Evolutionary conservation across 2,329 filamentous ascomycete genomes (phyloP).

Genomic region (Microthyrium microscopicum): DNA sequence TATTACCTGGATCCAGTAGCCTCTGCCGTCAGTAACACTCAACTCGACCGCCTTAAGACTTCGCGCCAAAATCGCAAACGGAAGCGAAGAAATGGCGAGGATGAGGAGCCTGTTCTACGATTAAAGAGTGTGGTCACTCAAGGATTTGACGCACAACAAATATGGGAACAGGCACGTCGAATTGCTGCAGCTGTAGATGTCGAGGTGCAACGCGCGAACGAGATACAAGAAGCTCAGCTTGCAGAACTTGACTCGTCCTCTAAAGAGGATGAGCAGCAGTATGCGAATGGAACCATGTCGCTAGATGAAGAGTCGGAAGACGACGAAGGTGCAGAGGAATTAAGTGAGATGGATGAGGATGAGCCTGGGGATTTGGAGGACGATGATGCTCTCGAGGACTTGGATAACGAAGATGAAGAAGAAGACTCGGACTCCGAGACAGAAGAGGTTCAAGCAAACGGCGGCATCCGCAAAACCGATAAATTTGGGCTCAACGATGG

Average conservation of each 20-base stretch:
- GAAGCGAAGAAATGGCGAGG: slow-evolving; percentile 26
- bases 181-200: slow-evolving; percentile 46
- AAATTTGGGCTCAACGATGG: slow-evolving; percentile 83
- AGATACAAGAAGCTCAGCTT: slow-evolving; percentile 12
- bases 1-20: slow-evolving; percentile 65
- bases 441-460: slow-evolving; percentile 14
- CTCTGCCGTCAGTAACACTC: slow-evolving; percentile 53
- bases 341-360: slow-evolving; percentile 12
- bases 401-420: slow-evolving; percentile 12
- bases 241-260: slow-evolving; percentile 9
- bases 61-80: slow-evolving; percentile 63
- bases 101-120: slow-evolving; percentile 40
- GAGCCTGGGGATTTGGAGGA: slow-evolving; percentile 19
- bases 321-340: slow-evolving; percentile 21
- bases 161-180: slow-evolving; percentile 84
- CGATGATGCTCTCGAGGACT: slow-evolving; percentile 15
- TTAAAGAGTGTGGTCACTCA: slow-evolving; percentile 71
- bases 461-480: slow-evolving; percentile 38
- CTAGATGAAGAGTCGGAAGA: slow-evolving; percentile 11
- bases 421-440: slow-evolving; percentile 22
- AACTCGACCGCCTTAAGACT: slow-evolving; percentile 50
- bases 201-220: slow-evolving; percentile 25
- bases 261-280: slow-evolving; percentile 10
- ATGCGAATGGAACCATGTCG: slow-evolving; percentile 8
- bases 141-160: slow-evolving; percentile 73